Conservation (phyloP, 805 yeast genomes). For the Kodamaea jinghongensis region DNA sequence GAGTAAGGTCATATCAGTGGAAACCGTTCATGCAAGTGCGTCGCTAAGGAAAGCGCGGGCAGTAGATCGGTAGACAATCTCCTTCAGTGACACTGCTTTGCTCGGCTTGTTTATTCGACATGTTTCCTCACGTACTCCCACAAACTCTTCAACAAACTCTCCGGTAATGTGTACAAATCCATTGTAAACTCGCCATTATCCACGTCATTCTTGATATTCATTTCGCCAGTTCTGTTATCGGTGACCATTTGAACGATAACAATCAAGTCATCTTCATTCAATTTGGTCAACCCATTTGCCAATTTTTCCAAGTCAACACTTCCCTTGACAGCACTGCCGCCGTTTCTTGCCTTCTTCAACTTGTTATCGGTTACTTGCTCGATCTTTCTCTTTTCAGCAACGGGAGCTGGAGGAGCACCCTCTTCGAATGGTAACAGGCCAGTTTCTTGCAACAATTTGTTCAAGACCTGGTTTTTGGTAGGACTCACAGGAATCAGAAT, state of each 20-base stretch:
- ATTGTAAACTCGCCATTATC: constrained; percentile 97
- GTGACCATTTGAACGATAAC: constrained; percentile 97
- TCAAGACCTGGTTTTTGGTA: constrained; percentile 63
- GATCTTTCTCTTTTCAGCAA: constrained; percentile 17
- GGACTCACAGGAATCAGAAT: constrained; percentile 62
- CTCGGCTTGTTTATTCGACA: constrained; percentile 23
- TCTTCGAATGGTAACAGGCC: constrained; percentile 69
- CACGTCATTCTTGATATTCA: constrained; percentile 92
- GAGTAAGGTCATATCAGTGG: no score
- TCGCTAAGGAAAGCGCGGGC: no score
- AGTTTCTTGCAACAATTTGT: constrained; percentile 69
- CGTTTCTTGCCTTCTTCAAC: constrained; percentile 50
- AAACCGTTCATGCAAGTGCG: no score
- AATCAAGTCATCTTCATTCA: constrained; percentile 87
- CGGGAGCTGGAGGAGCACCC: constrained; percentile 13
- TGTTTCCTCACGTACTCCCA: constrained; percentile 92
- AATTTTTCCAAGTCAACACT: constrained; percentile 83
- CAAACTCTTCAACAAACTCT: constrained; percentile 81
- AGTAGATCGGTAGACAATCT: no score
- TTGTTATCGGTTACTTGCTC: constrained; percentile 15
- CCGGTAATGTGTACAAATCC: constrained; percentile 93
- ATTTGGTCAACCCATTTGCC: constrained; percentile 84
- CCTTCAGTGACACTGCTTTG: no score
- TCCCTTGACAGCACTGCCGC: constrained; percentile 61
- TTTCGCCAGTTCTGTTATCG: constrained; percentile 90